These are phyloP conservation scores for Metschnikowia proteae DNA, from an alignment of 805 yeast genomes.

Conservation along the genomic window DNA sequence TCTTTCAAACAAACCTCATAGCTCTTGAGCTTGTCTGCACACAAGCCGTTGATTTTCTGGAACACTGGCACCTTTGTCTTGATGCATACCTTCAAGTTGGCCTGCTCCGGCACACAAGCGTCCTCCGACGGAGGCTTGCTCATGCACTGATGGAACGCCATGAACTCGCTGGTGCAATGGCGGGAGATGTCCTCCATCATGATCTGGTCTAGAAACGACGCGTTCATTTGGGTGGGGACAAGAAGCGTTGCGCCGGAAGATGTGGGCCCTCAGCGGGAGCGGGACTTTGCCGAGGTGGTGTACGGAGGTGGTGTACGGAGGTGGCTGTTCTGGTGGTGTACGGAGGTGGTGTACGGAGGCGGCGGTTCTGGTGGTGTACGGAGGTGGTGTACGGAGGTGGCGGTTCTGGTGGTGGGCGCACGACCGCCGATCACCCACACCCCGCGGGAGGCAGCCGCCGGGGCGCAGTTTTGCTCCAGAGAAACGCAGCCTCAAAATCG, in stretches of 20 bases:
- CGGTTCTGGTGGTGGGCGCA: background rate
- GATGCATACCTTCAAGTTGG: conserved; percentile 59
- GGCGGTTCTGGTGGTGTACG: background rate
- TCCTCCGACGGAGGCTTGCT: conserved; percentile 49
- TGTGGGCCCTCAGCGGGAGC: no score
- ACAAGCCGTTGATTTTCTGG: conserved; percentile 59
- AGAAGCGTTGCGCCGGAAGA: no score
- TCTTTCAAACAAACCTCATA: conserved; percentile 66
- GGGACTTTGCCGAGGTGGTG: no score
- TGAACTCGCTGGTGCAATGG: conserved; percentile 68
- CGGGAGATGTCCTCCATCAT: conserved; percentile 75
- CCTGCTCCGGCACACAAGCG: conserved; percentile 55
- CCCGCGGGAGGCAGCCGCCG: background rate
- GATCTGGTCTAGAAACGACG: conserved; percentile 54
- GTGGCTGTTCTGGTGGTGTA: background rate
- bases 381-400: background rate
- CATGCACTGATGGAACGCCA: conserved; percentile 72
- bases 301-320: background rate
- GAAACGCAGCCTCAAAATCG: background rate
- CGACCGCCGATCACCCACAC: background rate
- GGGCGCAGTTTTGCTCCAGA: background rate
- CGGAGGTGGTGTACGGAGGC: background rate
- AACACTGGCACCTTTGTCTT: conserved; percentile 64
- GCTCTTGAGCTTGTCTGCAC: conserved; percentile 53
- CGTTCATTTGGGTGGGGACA: conserved; percentile 8